phyloP scores from a whole-genome alignment of 495 filamentous ascomycete genomes.

The Bombardia bombarda region DNA sequence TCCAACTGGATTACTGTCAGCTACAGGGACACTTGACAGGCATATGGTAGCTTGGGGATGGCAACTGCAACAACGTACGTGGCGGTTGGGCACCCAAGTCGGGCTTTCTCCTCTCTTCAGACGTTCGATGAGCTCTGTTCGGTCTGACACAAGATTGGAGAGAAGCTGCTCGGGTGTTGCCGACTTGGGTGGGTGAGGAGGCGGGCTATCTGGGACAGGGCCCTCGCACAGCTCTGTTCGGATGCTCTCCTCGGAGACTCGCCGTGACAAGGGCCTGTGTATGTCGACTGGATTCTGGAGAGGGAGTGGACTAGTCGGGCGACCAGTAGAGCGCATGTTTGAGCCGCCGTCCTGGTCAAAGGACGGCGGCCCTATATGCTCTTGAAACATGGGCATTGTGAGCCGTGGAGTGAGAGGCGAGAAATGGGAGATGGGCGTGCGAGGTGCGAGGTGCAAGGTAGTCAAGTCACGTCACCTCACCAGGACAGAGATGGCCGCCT shows the following conservation, averaged over 20 bases:
- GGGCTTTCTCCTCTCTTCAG: slow-evolving; percentile 75
- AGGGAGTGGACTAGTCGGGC: slow-evolving; percentile 10
- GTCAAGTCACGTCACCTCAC: too few relatives aligned
- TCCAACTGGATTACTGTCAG: slow-evolving; percentile 25
- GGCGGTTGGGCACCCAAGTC: slow-evolving; percentile 60
- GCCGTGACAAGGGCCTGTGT: slow-evolving; percentile 16
- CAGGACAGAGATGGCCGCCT: too few relatives aligned
- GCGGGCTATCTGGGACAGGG: slow-evolving; percentile 35
- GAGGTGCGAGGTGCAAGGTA: too few relatives aligned
- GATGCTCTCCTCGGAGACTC: slow-evolving; percentile 44
- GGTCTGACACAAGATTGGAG: slow-evolving; percentile 38
- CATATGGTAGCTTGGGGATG: background rate
- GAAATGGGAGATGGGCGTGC: too few relatives aligned
- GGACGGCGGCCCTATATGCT: slow-evolving; percentile 27
- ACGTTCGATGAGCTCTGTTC: slow-evolving; percentile 74
- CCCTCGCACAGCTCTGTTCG: slow-evolving; percentile 51
- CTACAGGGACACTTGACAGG: too few relatives aligned
- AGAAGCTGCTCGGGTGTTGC: slow-evolving; percentile 21
- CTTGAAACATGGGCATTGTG: slow-evolving; percentile 55
- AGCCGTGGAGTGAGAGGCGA: background rate
- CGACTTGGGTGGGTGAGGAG: slow-evolving; percentile 8
- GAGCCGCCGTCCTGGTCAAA: background rate
- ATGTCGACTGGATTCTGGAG: slow-evolving; percentile 8
- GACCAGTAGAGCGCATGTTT: slow-evolving; percentile 5
- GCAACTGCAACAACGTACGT: slow-evolving; percentile 41